phyloP scores from a whole-genome alignment of 2,329 filamentous ascomycete genomes.

The Aureobasidium sp. region DNA sequence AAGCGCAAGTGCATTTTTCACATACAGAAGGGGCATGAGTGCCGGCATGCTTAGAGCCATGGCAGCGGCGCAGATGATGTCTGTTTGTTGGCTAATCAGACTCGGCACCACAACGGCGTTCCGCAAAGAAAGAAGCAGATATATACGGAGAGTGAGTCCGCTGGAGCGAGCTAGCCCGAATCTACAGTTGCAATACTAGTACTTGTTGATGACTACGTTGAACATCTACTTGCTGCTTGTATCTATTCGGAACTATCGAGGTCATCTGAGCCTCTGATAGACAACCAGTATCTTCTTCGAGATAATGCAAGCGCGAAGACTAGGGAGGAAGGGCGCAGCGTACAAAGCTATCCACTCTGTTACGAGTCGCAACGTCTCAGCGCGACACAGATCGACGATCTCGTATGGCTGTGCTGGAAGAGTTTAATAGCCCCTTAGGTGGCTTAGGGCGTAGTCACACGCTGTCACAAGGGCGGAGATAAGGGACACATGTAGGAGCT shows the following conservation, averaged over 20 bases:
- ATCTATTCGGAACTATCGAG: background rate
- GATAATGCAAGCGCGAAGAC: background rate
- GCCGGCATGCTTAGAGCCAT: background rate
- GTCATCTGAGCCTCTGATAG: background rate
- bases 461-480: background rate
- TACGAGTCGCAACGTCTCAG: background rate
- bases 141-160: background rate
- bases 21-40: background rate
- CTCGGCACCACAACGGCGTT: background rate
- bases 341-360: background rate
- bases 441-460: background rate
- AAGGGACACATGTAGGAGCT: background rate
- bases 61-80: background rate
- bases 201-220: background rate
- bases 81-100: background rate
- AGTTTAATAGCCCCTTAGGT: background rate
- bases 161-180: background rate
- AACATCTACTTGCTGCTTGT: background rate
- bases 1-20: background rate
- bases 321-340: background rate
- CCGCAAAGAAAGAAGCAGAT: background rate
- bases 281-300: background rate
- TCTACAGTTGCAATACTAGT: background rate
- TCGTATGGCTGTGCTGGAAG: background rate
- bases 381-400: slow-evolving; percentile 1